Base-by-base conservation (phyloP, 2,329 filamentous ascomycete genomes). In the Claviceps digitariae region DNA sequence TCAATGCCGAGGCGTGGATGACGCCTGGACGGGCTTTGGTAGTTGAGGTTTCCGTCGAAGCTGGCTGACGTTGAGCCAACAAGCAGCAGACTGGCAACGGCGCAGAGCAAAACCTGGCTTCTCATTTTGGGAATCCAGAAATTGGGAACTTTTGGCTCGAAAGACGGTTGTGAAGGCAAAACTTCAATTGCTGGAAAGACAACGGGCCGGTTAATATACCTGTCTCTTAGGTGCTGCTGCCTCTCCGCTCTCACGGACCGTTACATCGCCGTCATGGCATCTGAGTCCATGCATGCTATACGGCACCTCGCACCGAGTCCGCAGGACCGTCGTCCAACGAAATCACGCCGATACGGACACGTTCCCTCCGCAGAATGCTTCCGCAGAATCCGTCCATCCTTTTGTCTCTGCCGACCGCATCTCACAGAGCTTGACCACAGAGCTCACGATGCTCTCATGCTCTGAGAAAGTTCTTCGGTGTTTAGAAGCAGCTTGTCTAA, bases 1-100 rank as follows among this genome's bases (percentile, higher is more conserved):
- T 82, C 76, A 47, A 87, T 77, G 5, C 82, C 83, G 12, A 87
- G 71, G 40, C 72, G 70, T 4, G 77, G 74, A 58, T 87, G 83
- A 45, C 82, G 75, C 43, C 77, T 72, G 1, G 83, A 87, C 6
- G 84, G 83, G 59, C 78, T 83, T 50, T 74, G 72, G 64, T 86
- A 87, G 68, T 86, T 86, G 56, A 86, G 64, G 62, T 86, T 86
- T 4, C 65, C 65, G 6, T 63, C 59, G 50, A 58, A 62, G 55
- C 51, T 55, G 31, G 54, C 56, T 8, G 6, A 15, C 6, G 55
- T 52, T 4, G 48, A 12, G 13, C 27, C 52, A 15, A 10, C 31
- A 9, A 45, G 43, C 29, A 54, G 51, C 17, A 52, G 51, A 47
- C 49, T 27, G 25, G 48, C 29, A 27, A 31, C 45, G 36, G 38